These are phyloP conservation scores for Neurospora discreta DNA, from an alignment of 495 filamentous ascomycete genomes.

Conservation along the genomic window DNA sequence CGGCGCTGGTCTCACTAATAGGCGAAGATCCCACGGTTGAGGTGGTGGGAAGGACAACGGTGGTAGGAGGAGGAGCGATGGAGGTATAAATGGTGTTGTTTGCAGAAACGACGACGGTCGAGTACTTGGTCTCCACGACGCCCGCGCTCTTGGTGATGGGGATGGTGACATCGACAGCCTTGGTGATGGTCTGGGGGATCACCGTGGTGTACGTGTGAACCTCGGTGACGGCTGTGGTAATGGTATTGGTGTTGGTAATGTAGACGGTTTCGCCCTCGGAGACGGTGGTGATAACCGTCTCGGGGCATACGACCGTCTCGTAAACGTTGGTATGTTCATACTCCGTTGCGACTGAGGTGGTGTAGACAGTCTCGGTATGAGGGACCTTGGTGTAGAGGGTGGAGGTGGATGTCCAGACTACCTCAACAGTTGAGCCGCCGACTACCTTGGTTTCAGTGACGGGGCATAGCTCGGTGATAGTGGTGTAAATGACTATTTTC, in stretches of 20 bases:
- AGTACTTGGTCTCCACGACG: slow-evolving; percentile 19
- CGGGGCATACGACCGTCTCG: slow-evolving; percentile 32
- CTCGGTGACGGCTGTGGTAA: slow-evolving; percentile 22
- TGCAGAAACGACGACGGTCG: slow-evolving; percentile 15
- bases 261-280: slow-evolving; percentile 27
- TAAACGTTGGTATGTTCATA: slow-evolving; percentile 30
- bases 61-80: slow-evolving; percentile 11
- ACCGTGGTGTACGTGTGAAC: slow-evolving; percentile 23
- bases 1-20: slow-evolving; percentile 1
- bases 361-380: slow-evolving; percentile 20
- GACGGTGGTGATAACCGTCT: slow-evolving; percentile 31
- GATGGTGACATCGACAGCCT: slow-evolving; percentile 23
- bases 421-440: slow-evolving; percentile 27
- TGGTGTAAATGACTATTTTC: slow-evolving; percentile 22
- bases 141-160: slow-evolving; percentile 19
- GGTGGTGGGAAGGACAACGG: slow-evolving; percentile 22
- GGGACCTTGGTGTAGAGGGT: slow-evolving; percentile 12
- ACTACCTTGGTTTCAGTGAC: slow-evolving; percentile 34
- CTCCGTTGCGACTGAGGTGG: slow-evolving; percentile 25
- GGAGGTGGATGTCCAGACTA: slow-evolving; percentile 32
- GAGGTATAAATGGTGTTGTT: slow-evolving; percentile 11
- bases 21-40: slow-evolving; percentile 2
- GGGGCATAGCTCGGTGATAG: slow-evolving; percentile 30
- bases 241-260: slow-evolving; percentile 33
- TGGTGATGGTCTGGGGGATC: slow-evolving; percentile 27